Conservation (phyloP, 2,329 filamentous ascomycete species). For the Leptographium lundbergii region DNA sequence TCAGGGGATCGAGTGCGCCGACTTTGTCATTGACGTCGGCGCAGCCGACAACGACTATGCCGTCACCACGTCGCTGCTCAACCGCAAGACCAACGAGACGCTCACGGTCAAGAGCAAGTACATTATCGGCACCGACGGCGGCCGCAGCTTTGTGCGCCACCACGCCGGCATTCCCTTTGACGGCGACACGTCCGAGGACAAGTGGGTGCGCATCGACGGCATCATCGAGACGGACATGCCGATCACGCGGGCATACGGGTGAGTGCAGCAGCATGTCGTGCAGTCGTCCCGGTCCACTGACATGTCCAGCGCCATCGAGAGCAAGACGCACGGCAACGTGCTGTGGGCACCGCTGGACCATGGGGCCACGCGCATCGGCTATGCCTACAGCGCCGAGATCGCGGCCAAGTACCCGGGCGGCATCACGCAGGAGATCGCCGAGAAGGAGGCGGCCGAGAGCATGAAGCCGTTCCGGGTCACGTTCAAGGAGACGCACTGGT, state of each 20-base stretch:
- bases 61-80: constrained; percentile 72
- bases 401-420: constrained; percentile 21
- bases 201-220: constrained; percentile 42
- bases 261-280: constrained; percentile 3
- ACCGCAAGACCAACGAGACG: constrained; percentile 65
- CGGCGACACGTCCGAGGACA: constrained; percentile 33
- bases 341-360: constrained; percentile 41
- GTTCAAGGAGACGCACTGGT: constrained; percentile 37
- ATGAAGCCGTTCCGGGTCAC: constrained; percentile 28
- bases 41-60: constrained; percentile 87
- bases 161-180: constrained; percentile 34
- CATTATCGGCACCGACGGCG: constrained; percentile 38
- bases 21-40: constrained; percentile 31
- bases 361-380: constrained; percentile 40
- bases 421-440: constrained; percentile 36
- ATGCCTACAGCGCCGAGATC: constrained; percentile 31
- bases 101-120: constrained; percentile 51
- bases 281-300: neutral
- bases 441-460: constrained; percentile 31
- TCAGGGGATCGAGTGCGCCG: constrained; percentile 22
- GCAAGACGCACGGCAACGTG: constrained; percentile 38
- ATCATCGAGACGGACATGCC: constrained; percentile 35
- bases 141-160: constrained; percentile 32
- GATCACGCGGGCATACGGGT: constrained; percentile 30
- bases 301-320: constrained; percentile 27